phyloP scores from a whole-genome alignment of 2,329 filamentous ascomycete species.

The Plectosphaerella sp. region DNA sequence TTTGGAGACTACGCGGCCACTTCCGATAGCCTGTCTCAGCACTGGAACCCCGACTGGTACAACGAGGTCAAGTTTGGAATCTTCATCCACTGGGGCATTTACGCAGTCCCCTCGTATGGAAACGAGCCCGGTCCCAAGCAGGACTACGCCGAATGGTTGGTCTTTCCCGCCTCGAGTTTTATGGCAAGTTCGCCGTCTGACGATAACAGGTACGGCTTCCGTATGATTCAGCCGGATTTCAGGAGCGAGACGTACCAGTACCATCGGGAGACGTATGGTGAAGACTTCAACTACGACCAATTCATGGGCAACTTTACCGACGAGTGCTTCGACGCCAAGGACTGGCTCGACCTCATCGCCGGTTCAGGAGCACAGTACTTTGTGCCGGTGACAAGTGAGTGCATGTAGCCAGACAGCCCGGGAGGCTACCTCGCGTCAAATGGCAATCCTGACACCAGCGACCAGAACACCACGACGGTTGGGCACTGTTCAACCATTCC shows the following conservation, averaged over 20 bases:
- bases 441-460: constrained; percentile 5
- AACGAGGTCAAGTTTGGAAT: constrained; percentile 53
- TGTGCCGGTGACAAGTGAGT: constrained; percentile 30
- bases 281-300: constrained; percentile 50
- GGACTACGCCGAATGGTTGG: constrained; percentile 38
- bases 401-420: constrained; percentile 14
- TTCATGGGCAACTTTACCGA: constrained; percentile 50
- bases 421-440: not conserved
- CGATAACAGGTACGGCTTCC: constrained; percentile 36
- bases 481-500: constrained; percentile 36
- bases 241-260: constrained; percentile 34
- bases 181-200: too few species aligned
- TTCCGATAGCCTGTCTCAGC: constrained; percentile 24
- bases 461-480: constrained; percentile 44
- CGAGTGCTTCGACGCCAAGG: constrained; percentile 41
- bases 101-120: constrained; percentile 53
- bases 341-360: constrained; percentile 48
- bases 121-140: constrained; percentile 30
- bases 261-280: constrained; percentile 44
- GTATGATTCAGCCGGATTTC: constrained; percentile 32
- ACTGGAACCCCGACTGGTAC: constrained; percentile 48
- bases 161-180: constrained; percentile 16
- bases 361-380: constrained; percentile 47
- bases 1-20: not conserved
- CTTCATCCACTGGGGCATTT: constrained; percentile 57